Evolutionary conservation across 768 basidiomycete species (phyloP).

Genomic region (Peribolospora baueri): DNA sequence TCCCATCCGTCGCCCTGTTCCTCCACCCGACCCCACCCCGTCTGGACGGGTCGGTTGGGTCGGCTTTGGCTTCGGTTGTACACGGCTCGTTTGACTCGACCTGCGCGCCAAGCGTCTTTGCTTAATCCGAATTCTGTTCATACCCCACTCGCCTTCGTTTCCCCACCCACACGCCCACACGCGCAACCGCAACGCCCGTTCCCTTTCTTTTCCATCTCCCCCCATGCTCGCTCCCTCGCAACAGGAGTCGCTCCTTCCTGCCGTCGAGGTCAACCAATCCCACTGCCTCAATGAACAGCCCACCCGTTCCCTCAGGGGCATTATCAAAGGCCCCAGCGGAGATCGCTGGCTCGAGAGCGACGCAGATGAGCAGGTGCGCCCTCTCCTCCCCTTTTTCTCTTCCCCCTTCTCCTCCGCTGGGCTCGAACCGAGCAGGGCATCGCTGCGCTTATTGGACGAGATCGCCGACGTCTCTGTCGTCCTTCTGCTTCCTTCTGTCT

Average conservation of each 20-base stretch:
- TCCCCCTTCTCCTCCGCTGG: too few species aligned
- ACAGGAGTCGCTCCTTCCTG: constrained; percentile 26
- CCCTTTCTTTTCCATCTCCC: constrained; percentile 15
- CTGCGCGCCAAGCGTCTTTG: too few species aligned
- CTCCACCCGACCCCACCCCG: too few species aligned
- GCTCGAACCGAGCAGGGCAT: too few species aligned
- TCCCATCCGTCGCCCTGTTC: too few species aligned
- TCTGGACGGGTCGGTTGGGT: too few species aligned
- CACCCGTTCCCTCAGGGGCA: constrained; percentile 29
- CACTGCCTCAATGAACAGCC: constrained; percentile 45
- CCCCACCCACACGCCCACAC: not conserved
- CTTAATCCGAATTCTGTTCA: too few species aligned
- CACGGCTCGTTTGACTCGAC: too few species aligned
- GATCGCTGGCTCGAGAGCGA: constrained; percentile 36
- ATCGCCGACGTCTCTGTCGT: not conserved
- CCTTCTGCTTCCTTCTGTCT: not conserved
- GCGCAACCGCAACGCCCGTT: too few species aligned
- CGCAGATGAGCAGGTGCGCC: constrained; percentile 44
- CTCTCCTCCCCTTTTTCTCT: constrained; percentile 25
- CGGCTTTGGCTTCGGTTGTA: too few species aligned
- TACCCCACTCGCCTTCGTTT: too few species aligned
- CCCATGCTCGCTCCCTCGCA: constrained; percentile 22
- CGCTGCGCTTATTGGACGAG: too few species aligned
- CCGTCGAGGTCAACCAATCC: constrained; percentile 31
- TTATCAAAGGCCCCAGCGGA: constrained; percentile 25